These are phyloP conservation scores for Trichophyton equinum DNA, from an alignment of 2,329 filamentous ascomycete species.

Conservation along the genomic window DNA sequence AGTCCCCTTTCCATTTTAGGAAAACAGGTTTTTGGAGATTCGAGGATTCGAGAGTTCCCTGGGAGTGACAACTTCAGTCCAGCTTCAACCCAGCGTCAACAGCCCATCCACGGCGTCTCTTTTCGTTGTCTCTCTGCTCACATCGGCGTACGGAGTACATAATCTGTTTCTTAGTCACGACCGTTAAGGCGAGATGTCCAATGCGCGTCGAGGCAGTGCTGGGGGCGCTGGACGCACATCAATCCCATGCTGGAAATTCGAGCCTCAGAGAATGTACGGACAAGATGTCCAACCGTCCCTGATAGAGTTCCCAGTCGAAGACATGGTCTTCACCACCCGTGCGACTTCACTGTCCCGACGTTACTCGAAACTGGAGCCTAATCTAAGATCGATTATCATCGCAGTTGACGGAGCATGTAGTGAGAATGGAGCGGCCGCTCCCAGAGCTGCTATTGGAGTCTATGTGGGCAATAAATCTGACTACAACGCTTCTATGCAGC, in stretches of 20 bases:
- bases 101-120: too few species aligned
- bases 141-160: neutral
- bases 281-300: neutral
- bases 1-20: neutral
- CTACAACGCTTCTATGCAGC: constrained; percentile 5
- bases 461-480: neutral
- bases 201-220: neutral
- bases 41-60: neutral
- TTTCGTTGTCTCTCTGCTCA: neutral
- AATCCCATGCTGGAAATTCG: neutral
- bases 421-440: neutral
- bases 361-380: neutral
- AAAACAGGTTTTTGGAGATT: neutral
- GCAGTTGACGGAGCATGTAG: constrained; percentile 2
- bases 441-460: neutral
- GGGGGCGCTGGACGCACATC: neutral
- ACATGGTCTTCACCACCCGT: neutral
- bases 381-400: neutral
- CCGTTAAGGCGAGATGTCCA: neutral
- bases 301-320: neutral
- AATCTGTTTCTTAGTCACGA: neutral
- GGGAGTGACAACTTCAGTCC: neutral
- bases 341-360: neutral
- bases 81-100: too few species aligned
- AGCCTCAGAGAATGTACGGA: neutral